Base-by-base conservation (phyloP, 306 rosid species). In the Vigna nakashimae region DNA sequence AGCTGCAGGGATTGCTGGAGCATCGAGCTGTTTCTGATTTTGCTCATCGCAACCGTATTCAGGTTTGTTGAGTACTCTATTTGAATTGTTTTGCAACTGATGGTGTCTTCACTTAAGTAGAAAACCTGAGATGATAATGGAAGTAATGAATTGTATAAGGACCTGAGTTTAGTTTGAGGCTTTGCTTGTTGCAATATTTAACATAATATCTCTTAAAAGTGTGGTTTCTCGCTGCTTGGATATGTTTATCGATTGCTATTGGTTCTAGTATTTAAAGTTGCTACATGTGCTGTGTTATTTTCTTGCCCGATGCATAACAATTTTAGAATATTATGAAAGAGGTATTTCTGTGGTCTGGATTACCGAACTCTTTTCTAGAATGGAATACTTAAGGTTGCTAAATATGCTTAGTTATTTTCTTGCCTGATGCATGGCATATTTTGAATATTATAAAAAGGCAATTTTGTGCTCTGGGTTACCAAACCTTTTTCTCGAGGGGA, bases 1-100 rank as follows among this genome's bases (percentile, higher is more conserved):
- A 96, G 75, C 99, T 96, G 38, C 93, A 96, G 74, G 92, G 93
- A 50, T 82, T 96, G 82, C 86, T 96, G 79, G 99, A 96, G 90
- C 96, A 92, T 83, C 97, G 99, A 20, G 99, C 97, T 71, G 99
- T 96, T 79, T 90, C 99, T 78, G 99, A 93, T 86, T 96, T 96
- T 82, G 99, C 99, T 80, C 97, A 96, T 86, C 97, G 98, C 65
- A 91, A 91, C 79, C 99, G 99, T 55, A 92, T 96, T 82, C 99
- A 96, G 98, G 99, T 96, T 81, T 85, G 98, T 85, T 83, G 63
- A 69, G 49, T 80, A 24, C 57, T 78, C 52, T 68, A 50, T 62
- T 46, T 53, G 20, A 80, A 38, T 72, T 76, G 4, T 38, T 48
- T 63, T 80, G 65, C 62, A 69, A 65, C 49, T 57, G 73, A 52